Base-by-base conservation (phyloP, 2,329 filamentous ascomycete genomes). In the Cordyceps tenuipes region DNA sequence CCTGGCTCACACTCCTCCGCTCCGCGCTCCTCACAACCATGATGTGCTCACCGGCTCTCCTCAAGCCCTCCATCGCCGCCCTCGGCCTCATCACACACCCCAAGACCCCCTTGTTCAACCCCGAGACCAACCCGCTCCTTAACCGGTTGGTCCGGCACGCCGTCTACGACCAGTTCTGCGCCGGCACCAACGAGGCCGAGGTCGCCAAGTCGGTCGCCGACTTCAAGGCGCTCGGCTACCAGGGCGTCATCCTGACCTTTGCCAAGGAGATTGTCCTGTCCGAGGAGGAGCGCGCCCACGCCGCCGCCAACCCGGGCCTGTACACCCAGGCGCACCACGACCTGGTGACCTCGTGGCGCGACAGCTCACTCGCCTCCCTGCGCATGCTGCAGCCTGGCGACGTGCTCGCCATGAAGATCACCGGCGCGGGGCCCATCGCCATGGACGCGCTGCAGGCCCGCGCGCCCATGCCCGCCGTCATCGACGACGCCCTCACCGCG, bases 401-500 rank as follows among this genome's bases (percentile, higher is more conserved):
- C 62, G 85, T 82, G 65, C 77, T 85, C 1, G 81, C 82, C 1
- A 69, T 85, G 60, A 86, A 86, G 69, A 90, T 91, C 77, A 90
- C 87, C 1, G 90, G 90, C 12, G 87, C 90, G 23, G 90, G 90
- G 34, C 78, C 79, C 13, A 80, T 87, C 63, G 86, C 88, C 4
- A 79, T 90, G 44, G 80, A 82, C 59, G 77, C 82, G 49, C 79
- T 91, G 23, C 79, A 83, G 47, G 76, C 81, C 52, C 79, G 83
- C 50, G 73, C 82, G 15, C 76, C 79, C 2, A 87, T 88, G 1
- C 81, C 82, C 0, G 73, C 78, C 6, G 78, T 79, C 3, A 83
- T 94, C 67, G 79, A 82, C 26, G 71, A 77, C 2, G 87, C 88
- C 10, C 86, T 93, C 61, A 81, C 87, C 63, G 76, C 82, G 54